Percentiles rank a stretch among this genome's conserved stretches.
Evolutionary conservation across 2,329 filamentous ascomycete genomes (phyloP).

Genomic region (Penicillium oxalicum): DNA sequence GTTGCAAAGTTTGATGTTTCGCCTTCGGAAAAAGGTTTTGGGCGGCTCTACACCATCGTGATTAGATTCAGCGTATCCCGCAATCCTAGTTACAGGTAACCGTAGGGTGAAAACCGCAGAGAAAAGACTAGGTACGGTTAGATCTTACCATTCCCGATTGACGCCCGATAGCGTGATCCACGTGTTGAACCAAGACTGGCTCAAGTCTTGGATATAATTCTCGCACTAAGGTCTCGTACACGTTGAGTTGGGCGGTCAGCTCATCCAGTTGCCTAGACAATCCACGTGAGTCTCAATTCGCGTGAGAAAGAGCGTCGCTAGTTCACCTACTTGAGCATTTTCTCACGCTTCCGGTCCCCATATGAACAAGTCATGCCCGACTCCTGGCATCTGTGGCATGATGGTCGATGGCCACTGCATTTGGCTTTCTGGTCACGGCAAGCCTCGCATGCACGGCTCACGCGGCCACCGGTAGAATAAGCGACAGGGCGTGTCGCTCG

Average conservation of each 20-base stretch:
- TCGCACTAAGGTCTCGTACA: slow-evolving; percentile 32
- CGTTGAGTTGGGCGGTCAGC: slow-evolving; percentile 32
- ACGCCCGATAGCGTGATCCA: slow-evolving; percentile 30
- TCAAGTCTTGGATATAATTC: slow-evolving; percentile 31
- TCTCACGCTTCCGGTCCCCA: slow-evolving; percentile 41
- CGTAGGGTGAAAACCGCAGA: not conserved
- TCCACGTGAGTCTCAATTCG: slow-evolving; percentile 12
- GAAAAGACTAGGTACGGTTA: slow-evolving; percentile 1
- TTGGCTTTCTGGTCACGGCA: slow-evolving; percentile 44
- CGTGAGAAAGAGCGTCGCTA: not conserved
- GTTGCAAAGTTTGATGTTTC: slow-evolving; percentile 25
- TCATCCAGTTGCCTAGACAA: slow-evolving; percentile 33
- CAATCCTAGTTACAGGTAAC: no score
- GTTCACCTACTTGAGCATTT: slow-evolving; percentile 36
- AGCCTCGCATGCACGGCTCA: slow-evolving; percentile 40
- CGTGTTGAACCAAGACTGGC: slow-evolving; percentile 27
- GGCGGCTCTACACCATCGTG: not conserved
- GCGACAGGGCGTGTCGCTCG: slow-evolving; percentile 19
- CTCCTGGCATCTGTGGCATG: slow-evolving; percentile 40
- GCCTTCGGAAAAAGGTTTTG: slow-evolving; percentile 6
- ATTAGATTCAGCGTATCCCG: not conserved
- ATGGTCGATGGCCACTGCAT: slow-evolving; percentile 41
- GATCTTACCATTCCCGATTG: slow-evolving; percentile 24
- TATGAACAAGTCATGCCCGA: slow-evolving; percentile 38
- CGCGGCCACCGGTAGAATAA: slow-evolving; percentile 26